Percentiles rank a stretch among this genome's conserved stretches.
These are phyloP conservation scores for Tulasnella sp. DNA, from an alignment of 768 basidiomycete genomes.

Conservation along the genomic window DNA sequence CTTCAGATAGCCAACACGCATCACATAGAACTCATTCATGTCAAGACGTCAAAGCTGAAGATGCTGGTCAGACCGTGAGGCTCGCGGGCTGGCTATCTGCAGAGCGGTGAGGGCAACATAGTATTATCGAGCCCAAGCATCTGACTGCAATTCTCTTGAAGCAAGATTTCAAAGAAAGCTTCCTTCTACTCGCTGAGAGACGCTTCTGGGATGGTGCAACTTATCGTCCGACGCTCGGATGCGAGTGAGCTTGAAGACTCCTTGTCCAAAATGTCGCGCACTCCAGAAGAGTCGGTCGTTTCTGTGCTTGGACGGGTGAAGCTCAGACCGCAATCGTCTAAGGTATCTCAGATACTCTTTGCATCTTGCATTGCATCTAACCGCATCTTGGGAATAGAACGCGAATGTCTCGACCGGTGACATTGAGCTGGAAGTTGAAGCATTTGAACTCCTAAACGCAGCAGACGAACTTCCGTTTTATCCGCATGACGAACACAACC, in stretches of 20 bases:
- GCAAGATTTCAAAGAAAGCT: conserved; percentile 57
- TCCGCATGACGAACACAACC: conserved; percentile 64
- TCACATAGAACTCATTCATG: conserved; percentile 52
- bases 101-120: conserved; percentile 52
- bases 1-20: not conserved
- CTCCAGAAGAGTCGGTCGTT: conserved; percentile 73
- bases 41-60: conserved; percentile 44
- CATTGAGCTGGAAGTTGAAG: conserved; percentile 70
- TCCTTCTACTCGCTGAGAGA: conserved; percentile 87
- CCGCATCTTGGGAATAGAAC: not conserved
- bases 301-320: conserved; percentile 67
- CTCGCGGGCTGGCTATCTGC: conserved; percentile 77
- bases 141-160: conserved; percentile 28
- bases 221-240: conserved; percentile 51
- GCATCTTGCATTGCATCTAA: not conserved
- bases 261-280: conserved; percentile 44
- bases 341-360: not conserved
- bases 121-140: conserved; percentile 23
- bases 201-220: conserved; percentile 66
- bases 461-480: conserved; percentile 74
- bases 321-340: conserved; percentile 41
- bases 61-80: conserved; percentile 53
- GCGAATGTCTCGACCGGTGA: conserved; percentile 55
- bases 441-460: conserved; percentile 69
- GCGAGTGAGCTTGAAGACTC: conserved; percentile 24